Evolutionary conservation across 148 eudicot genomes (phyloP), one percentile per base, ranked within the genome.

Genomic region (Tetragonia tetragonoides): DNA sequence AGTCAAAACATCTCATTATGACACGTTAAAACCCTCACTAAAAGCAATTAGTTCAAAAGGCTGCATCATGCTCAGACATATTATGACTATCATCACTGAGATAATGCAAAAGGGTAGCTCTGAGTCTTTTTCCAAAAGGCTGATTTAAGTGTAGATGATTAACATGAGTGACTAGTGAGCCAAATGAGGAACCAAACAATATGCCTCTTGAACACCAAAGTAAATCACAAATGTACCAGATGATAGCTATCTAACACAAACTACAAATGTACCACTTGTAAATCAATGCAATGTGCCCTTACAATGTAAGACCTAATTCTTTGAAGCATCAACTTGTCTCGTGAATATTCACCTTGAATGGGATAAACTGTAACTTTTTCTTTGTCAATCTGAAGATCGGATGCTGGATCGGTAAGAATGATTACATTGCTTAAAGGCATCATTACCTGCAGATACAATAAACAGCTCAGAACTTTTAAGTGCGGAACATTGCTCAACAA

Each of bases 221-320:
- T 54, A 46, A 60, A 46, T 47, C 72, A 70, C 0, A 75, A 3
- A 23, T 37, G 61, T 12, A 66, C 23, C 53, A 73, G 49, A n/a
- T 70, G 44, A 61, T 5, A 68, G n/a, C 53, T 59, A 67, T 39
- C 67, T 14, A 62, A 68, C 40, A 79, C 74, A 66, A 69, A 60
- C 70, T 66, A 84, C 6, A 68, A 7, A 39, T 34, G 65, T 71
- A 80, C 47, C 44, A 54, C 81, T 57, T 76, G 79, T 68, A 51
- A 78, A 77, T 75, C 66, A 80, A 79, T 66, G 75, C 77, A 80
- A 70, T 81, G 81, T 72, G 82, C 87, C 77, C 99, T 95, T 96
- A 96, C 98, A 90, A 91, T 96, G 98, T 95, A 96, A 79, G 99
- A 93, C 89, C 87, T 96, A 95, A 96, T 96, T 96, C 99, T 90